A percentile compares a stretch with the other conserved stretches of the same genome.
Evolutionary conservation across 805 yeast genomes (phyloP).

Genomic region (Dipodascopsis tothii): DNA sequence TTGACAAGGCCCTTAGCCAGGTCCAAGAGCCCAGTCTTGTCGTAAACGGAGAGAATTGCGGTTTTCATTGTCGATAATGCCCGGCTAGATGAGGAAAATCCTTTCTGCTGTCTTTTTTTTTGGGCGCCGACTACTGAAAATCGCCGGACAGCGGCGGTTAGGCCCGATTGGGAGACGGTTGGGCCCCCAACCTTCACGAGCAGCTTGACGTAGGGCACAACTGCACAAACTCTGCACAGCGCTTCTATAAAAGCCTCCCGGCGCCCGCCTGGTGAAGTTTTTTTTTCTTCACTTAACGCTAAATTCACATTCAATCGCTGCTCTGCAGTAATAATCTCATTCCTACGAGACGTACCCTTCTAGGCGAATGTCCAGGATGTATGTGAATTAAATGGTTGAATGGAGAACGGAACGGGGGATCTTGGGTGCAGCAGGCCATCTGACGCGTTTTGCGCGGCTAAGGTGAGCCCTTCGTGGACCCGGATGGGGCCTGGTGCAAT

Average conservation of each 20-base stretch:
- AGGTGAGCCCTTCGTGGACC: conserved; percentile 60
- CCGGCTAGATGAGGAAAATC: not conserved
- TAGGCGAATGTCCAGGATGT: conserved; percentile 32
- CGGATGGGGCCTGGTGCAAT: conserved; percentile 58
- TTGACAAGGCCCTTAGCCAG: conserved; percentile 89
- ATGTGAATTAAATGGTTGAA: conserved; percentile 35
- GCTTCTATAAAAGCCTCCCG: conserved; percentile 31
- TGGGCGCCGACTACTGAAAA: no score
- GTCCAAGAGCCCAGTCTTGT: conserved; percentile 92
- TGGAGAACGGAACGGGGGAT: conserved; percentile 48
- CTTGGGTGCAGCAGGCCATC: conserved; percentile 63
- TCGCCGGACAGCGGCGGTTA: no score
- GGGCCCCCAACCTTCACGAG: not conserved
- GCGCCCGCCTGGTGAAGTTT: not conserved
- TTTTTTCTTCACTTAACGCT: conserved; percentile 28
- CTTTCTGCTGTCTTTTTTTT: no score
- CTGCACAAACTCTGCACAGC: not conserved
- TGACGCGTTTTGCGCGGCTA: conserved; percentile 35
- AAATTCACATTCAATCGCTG: conserved; percentile 24
- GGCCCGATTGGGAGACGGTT: no score
- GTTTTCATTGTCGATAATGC: conserved; percentile 43
- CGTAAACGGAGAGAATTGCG: conserved; percentile 93
- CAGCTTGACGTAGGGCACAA: not conserved
- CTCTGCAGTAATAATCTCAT: conserved; percentile 28
- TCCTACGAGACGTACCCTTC: conserved; percentile 34